A percentile compares a stretch with the other conserved stretches of the same genome.
These are phyloP conservation scores for Intubia oerlemansii DNA, from an alignment of 2,329 filamentous ascomycete species.

Conservation along the genomic window DNA sequence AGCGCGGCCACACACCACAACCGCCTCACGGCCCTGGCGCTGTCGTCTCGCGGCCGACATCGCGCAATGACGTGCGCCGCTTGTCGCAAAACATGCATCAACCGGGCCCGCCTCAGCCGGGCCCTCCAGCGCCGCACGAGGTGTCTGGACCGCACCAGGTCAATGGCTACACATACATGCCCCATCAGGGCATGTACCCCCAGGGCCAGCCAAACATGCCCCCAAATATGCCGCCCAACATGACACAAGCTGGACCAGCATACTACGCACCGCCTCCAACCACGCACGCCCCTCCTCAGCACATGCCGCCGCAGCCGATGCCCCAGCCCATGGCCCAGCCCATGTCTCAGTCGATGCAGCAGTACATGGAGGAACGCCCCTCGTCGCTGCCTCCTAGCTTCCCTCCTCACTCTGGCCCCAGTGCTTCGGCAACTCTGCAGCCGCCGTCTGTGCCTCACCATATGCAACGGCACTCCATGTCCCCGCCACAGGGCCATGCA, in stretches of 20 bases:
- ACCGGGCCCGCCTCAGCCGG: conserved; percentile 33
- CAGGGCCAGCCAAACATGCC: conserved; percentile 23
- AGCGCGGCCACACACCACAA: conserved; percentile 62
- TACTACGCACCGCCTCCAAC: conserved; percentile 16
- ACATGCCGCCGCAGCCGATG: too few relatives aligned
- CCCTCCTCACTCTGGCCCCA: conserved; percentile 37
- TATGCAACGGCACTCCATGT: conserved; percentile 29
- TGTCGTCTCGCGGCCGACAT: conserved; percentile 49
- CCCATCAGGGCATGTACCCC: conserved; percentile 66
- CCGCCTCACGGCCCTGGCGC: conserved; percentile 52
- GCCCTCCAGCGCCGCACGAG: conserved; percentile 10
- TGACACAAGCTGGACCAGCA: conserved; percentile 16
- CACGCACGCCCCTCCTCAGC: conserved; percentile 10
- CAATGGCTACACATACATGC: conserved; percentile 66
- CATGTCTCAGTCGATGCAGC: conserved; percentile 39
- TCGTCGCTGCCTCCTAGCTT: conserved; percentile 50
- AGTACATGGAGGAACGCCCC: conserved; percentile 54
- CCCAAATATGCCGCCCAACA: too few relatives aligned
- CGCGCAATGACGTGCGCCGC: conserved; percentile 58
- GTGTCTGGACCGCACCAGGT: conserved; percentile 12
- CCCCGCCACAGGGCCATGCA: conserved; percentile 36
- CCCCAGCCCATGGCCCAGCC: too few relatives aligned
- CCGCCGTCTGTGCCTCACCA: conserved; percentile 24
- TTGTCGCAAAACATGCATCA: conserved; percentile 54
- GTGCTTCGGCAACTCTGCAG: too few relatives aligned